A percentile compares a stretch with the other conserved stretches of the same genome.
Evolutionary conservation across 1,284 basidiomycete species (phyloP).

Genomic region (Rhodotorula mucilaginosa): DNA sequence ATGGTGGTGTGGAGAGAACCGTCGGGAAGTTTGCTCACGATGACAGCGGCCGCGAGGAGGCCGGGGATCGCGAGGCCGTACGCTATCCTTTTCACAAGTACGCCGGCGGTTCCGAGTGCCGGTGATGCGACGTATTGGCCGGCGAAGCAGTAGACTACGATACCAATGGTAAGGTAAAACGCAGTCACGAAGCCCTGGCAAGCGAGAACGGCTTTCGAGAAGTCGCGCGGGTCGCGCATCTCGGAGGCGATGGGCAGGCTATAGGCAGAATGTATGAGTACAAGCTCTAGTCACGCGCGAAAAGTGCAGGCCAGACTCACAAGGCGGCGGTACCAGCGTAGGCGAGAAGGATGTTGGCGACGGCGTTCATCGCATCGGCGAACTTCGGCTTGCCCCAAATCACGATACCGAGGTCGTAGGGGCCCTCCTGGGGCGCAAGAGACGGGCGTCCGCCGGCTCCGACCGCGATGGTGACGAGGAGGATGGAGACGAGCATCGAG

Average conservation of each 20-base stretch:
- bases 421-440: conserved; percentile 48
- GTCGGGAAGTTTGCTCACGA: conserved; percentile 36
- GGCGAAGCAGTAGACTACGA: conserved; percentile 29
- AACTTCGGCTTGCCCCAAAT: conserved; percentile 30
- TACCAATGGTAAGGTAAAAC: conserved; percentile 41
- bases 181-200: conserved; percentile 42
- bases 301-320: not conserved
- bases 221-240: conserved; percentile 47
- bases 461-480: conserved; percentile 52
- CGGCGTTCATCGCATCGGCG: conserved; percentile 27
- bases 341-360: conserved; percentile 24
- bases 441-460: conserved; percentile 55
- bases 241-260: conserved; percentile 49
- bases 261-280: not conserved
- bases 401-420: conserved; percentile 46
- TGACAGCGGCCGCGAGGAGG: conserved; percentile 42
- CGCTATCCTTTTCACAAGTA: conserved; percentile 48
- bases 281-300: not conserved
- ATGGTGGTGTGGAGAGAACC: no score
- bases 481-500: conserved; percentile 25
- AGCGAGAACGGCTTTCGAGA: conserved; percentile 17
- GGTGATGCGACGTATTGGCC: conserved; percentile 48
- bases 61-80: conserved; percentile 49
- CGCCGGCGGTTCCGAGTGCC: conserved; percentile 51
- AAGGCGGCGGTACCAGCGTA: conserved; percentile 41